A percentile compares a stretch with the other conserved stretches of the same genome.
Evolutionary conservation across 1,284 basidiomycete species (phyloP).

Genomic region (Exsudoporus floridanus): DNA sequence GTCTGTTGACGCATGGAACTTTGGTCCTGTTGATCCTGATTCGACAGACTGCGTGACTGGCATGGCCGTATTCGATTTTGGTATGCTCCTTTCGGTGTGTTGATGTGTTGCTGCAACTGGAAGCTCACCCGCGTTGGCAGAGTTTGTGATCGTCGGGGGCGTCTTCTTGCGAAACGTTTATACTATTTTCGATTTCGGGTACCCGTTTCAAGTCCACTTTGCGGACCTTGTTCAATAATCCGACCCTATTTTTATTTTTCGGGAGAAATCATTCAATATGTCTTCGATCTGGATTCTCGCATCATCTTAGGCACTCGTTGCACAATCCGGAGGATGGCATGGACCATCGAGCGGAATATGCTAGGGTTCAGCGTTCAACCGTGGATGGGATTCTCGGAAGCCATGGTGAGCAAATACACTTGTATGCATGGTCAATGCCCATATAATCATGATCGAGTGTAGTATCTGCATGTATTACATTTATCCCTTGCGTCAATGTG

Average conservation of each 20-base stretch:
- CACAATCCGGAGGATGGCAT: conserved; percentile 11
- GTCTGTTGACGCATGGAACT: conserved; percentile 12
- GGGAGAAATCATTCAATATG: too few species aligned
- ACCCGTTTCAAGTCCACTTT: conserved; percentile 13
- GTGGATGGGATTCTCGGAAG: too few species aligned
- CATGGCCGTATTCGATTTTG: conserved; percentile 9
- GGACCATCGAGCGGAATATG: not conserved
- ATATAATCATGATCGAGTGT: too few species aligned
- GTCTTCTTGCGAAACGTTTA: conserved; percentile 26
- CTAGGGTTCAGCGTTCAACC: too few species aligned
- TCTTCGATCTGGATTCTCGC: conserved; percentile 5
- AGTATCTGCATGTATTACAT: not conserved
- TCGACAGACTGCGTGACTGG: conserved; percentile 16
- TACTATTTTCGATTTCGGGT: conserved; percentile 23
- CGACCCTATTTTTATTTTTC: not conserved
- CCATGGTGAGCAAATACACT: too few species aligned
- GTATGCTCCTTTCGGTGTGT: conserved; percentile 3
- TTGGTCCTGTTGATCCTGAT: conserved; percentile 5
- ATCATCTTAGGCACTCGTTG: conserved; percentile 1
- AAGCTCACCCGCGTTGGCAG: conserved; percentile 11
- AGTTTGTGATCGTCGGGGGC: conserved; percentile 23
- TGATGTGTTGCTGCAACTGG: not conserved
- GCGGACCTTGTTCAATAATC: conserved; percentile 13
- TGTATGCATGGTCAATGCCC: too few species aligned
- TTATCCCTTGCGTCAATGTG: not conserved